Evolutionary conservation across 2,329 filamentous ascomycete species (phyloP).

Genomic region (Colletotrichum horii): DNA sequence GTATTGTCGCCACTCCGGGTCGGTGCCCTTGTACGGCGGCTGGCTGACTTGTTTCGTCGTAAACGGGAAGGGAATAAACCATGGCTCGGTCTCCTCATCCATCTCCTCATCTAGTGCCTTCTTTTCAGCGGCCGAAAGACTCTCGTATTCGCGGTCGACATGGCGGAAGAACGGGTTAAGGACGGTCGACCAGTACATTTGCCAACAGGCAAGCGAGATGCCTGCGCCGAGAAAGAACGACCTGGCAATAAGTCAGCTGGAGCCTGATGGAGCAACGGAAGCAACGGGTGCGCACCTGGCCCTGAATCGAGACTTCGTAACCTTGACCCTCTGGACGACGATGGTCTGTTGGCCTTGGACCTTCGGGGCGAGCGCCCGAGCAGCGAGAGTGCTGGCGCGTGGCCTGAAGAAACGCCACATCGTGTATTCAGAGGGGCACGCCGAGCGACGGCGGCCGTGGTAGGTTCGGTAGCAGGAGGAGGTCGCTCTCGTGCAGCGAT

Average conservation of each 20-base stretch:
- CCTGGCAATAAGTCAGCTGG: slow-evolving; percentile 5
- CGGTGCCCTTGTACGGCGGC: slow-evolving; percentile 56
- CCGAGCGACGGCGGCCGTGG: slow-evolving; percentile 5
- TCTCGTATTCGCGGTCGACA: slow-evolving; percentile 46
- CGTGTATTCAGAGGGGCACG: neutral
- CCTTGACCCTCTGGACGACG: slow-evolving; percentile 21
- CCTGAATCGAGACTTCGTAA: neutral
- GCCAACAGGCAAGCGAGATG: slow-evolving; percentile 42
- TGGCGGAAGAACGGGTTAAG: slow-evolving; percentile 49
- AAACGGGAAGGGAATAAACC: slow-evolving; percentile 69
- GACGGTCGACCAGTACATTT: slow-evolving; percentile 50
- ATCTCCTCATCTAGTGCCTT: slow-evolving; percentile 41
- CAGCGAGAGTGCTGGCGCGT: slow-evolving; percentile 5
- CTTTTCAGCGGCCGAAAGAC: slow-evolving; percentile 48
- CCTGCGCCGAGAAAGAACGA: slow-evolving; percentile 34
- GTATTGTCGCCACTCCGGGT: slow-evolving; percentile 70
- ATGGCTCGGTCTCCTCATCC: slow-evolving; percentile 47
- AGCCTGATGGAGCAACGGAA: neutral
- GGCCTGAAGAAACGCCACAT: slow-evolving; percentile 21
- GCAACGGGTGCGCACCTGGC: neutral
- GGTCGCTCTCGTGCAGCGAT: neutral
- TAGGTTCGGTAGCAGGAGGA: neutral
- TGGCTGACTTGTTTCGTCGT: slow-evolving; percentile 55
- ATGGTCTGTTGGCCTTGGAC: slow-evolving; percentile 7
- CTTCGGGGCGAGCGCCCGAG: slow-evolving; percentile 5